Evolutionary conservation across 2,329 filamentous ascomycete species (phyloP), one percentile per base, ranked within the genome.

Genomic region (Talaromyces sp.): DNA sequence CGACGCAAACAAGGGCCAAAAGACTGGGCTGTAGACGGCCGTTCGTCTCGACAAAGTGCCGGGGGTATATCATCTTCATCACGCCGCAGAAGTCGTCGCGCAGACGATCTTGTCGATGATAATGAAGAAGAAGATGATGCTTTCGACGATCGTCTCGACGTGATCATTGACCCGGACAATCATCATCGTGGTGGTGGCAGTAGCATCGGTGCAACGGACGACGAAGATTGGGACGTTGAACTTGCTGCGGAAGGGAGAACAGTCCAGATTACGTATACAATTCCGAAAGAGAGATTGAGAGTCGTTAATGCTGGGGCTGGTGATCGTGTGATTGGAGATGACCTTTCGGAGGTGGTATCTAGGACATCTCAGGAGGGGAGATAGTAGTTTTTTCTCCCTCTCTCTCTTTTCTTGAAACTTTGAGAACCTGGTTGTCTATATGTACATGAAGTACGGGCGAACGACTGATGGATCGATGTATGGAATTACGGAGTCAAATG

Each of bases 211-310:
- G 42, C 48, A 25, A 58, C 50, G 1, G 55, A 60, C 11, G 55
- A 63, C 14, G 65, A 69, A 50, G 66, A 92, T 61, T 91, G 89
- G 89, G 90, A 92, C 68, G 85, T 93, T 42, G 90, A 93, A 73
- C 81, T 83, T 61, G 89, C 89, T 2, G 84, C 89, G 1, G 87
- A 91, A 76, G 84, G 84, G 63, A 79, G 89, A 23, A 80, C 90
- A 8, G 89, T 93, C 65, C 90, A 93, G 75, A 85, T 92, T 71
- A 95, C 96, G 85, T 98, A 96, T 75, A 97, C 93, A 0, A 92
- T 97, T 64, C 93, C 95, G 2, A 92, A 89, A 74, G 89, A 93
- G 75, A 86, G 87, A 68, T 77, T 98, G 66, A 81, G 93, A 28
- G 92, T 98, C n/a, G 93, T 97, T 21, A 98, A 98, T 73, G 88